Evolutionary conservation across 116 monocot species (phyloP), one percentile per base, ranked within the genome.

Genomic region (Trichopus zeylanicus): DNA sequence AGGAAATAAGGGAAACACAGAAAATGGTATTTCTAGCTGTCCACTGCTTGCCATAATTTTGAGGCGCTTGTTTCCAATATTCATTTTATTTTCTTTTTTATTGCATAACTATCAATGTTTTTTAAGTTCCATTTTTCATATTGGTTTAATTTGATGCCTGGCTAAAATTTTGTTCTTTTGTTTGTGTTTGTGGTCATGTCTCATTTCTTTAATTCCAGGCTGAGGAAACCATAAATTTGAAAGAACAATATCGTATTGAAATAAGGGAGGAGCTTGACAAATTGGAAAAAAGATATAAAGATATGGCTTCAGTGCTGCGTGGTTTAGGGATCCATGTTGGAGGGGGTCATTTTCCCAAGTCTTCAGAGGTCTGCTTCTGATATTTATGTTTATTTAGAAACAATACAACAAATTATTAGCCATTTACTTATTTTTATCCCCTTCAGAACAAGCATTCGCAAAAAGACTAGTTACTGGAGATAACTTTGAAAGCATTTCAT

Each of bases 1-100:
- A 87, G 54, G 95, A 97, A 81, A 73, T 97, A 32, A 81, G 95
- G 7, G 83, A 84, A 72, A 74, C 78, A 48, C 84, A 90, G 63
- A 90, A 79, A 71, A 87, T 80, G 95, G 95, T 97, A 29, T 57
- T n/a, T 34, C 55, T 19, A 24, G 54, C 25, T 37, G 19, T 2
- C 22, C 19, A 16, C 5, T 57, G 38, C 2, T 25, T 39, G 12
- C 27, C 27, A 4, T 19, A 34, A 30, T 65, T 9, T 28, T 7
- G 12, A 25, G 13, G 16, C 4, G 13, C 32, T 12, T 20, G 29
- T 11, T 64, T 29, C 60, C 18, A 6, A 61, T 53, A n/a, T n/a
- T n/a, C n/a, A n/a, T 22, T 30, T 10, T 48, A 32, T 7, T 67
- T 54, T 16, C 31, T 26, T 46, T 7, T 32, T 29, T n/a, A 15